These are phyloP conservation scores for Lepiota venenata DNA, from an alignment of 768 basidiomycete genomes.

Conservation along the genomic window DNA sequence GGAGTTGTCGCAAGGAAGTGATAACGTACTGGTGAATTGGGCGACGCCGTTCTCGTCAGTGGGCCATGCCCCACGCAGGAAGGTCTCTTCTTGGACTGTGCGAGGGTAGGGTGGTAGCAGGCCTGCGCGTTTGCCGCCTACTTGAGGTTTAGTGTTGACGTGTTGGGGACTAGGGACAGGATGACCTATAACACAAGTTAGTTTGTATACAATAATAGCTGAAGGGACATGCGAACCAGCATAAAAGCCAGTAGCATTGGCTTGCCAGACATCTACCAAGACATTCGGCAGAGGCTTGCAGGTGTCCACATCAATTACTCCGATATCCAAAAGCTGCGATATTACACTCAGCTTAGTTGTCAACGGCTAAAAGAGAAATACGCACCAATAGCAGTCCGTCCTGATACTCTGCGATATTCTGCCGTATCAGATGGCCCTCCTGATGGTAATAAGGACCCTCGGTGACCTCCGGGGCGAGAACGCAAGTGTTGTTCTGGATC, in stretches of 20 bases:
- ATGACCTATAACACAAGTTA: constrained; percentile 30
- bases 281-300: constrained; percentile 53
- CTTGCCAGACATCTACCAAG: constrained; percentile 59
- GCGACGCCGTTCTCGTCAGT: constrained; percentile 51
- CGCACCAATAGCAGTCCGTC: constrained; percentile 45
- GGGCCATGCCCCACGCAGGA: constrained; percentile 51
- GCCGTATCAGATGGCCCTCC: constrained; percentile 46
- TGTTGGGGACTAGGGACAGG: constrained; percentile 43
- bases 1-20: neutral
- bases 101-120: constrained; percentile 43
- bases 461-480: constrained; percentile 49
- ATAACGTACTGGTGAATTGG: constrained; percentile 45
- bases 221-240: constrained; percentile 30
- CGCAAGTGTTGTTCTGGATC: constrained; percentile 54
- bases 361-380: constrained; percentile 1
- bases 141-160: constrained; percentile 40
- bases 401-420: constrained; percentile 53
- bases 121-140: constrained; percentile 42
- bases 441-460: constrained; percentile 55
- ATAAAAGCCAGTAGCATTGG: constrained; percentile 53
- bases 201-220: neutral
- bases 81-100: constrained; percentile 39
- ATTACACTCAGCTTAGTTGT: neutral
- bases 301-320: constrained; percentile 56
- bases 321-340: constrained; percentile 46